A percentile compares a stretch with the other conserved stretches of the same genome.
These are phyloP conservation scores for Mortierella sp. DNA, from an alignment of 371 early-diverging fungal genomes.

Conservation along the genomic window DNA sequence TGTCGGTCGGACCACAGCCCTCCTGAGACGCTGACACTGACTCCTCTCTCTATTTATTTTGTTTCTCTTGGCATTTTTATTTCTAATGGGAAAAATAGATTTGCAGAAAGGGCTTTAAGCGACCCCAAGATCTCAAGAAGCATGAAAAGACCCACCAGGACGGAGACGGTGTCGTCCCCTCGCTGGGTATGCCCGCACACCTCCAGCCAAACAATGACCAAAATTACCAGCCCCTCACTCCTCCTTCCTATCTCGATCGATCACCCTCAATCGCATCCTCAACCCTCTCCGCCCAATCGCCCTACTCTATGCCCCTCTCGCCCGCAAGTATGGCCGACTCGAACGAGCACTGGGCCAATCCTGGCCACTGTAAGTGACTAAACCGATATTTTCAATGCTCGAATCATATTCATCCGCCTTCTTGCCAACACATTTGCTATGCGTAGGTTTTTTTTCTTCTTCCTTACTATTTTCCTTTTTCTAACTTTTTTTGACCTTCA, in stretches of 20 bases:
- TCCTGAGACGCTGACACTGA: background rate
- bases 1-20: constrained; percentile 1
- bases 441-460: background rate
- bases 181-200: constrained; percentile 10
- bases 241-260: constrained; percentile 53
- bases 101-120: constrained; percentile 91
- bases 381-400: background rate
- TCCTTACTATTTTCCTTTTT: background rate
- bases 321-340: constrained; percentile 37
- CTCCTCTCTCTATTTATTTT: background rate
- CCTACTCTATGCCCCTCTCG: constrained; percentile 43
- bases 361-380: constrained; percentile 38
- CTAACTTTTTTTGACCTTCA: constrained; percentile 32
- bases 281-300: constrained; percentile 29
- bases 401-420: background rate
- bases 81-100: constrained; percentile 57
- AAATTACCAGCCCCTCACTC: constrained; percentile 36
- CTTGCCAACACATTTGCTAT: background rate
- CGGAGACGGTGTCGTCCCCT: constrained; percentile 47
- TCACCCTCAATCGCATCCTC: constrained; percentile 46
- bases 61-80: constrained; percentile 42
- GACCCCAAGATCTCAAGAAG: constrained; percentile 95
- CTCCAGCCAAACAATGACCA: constrained; percentile 22
- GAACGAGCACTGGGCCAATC: constrained; percentile 43
- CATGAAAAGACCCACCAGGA: constrained; percentile 90